Percentiles rank a stretch among this genome's conserved stretches.
Evolutionary conservation across 495 filamentous ascomycete genomes (phyloP).

Genomic region (Stereocaulon alpinum): DNA sequence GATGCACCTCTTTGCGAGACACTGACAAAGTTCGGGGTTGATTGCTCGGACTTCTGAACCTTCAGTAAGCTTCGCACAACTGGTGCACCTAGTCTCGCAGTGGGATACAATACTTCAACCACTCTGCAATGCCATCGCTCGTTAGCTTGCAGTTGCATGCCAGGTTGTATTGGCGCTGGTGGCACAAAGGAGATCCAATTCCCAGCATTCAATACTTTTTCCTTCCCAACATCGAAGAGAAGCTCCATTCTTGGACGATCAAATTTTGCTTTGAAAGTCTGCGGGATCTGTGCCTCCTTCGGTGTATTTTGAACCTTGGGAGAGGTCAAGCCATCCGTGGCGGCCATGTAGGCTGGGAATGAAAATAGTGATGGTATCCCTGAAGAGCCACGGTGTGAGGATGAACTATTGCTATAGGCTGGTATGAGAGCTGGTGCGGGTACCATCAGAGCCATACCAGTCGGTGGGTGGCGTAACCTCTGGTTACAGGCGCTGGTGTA

Average conservation of each 20-base stretch:
- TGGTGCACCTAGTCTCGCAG: conserved; percentile 24
- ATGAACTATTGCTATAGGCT: not conserved
- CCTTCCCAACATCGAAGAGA: conserved; percentile 23
- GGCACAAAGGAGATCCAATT: conserved; percentile 49
- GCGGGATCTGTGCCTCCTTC: not conserved
- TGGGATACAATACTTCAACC: conserved; percentile 30
- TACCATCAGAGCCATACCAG: conserved; percentile 58
- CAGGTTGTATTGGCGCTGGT: not conserved
- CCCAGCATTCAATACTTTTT: conserved; percentile 35
- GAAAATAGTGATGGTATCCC: not conserved
- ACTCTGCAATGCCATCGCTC: conserved; percentile 34
- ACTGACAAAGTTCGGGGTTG: not conserved
- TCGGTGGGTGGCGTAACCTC: conserved; percentile 52
- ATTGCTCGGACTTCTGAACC: not conserved
- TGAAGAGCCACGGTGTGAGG: not conserved
- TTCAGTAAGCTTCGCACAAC: conserved; percentile 6
- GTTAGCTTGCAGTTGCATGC: not conserved
- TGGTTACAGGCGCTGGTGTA: conserved; percentile 45
- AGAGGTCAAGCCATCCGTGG: not conserved
- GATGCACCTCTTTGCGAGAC: conserved; percentile 3
- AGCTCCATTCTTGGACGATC: conserved; percentile 34
- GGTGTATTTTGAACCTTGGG: not conserved
- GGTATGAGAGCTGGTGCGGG: conserved; percentile 31
- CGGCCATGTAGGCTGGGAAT: too few relatives aligned
- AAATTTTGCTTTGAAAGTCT: conserved; percentile 16